phyloP scores from a whole-genome alignment of 139 green algal genomes.

The Micractinium sp. region DNA sequence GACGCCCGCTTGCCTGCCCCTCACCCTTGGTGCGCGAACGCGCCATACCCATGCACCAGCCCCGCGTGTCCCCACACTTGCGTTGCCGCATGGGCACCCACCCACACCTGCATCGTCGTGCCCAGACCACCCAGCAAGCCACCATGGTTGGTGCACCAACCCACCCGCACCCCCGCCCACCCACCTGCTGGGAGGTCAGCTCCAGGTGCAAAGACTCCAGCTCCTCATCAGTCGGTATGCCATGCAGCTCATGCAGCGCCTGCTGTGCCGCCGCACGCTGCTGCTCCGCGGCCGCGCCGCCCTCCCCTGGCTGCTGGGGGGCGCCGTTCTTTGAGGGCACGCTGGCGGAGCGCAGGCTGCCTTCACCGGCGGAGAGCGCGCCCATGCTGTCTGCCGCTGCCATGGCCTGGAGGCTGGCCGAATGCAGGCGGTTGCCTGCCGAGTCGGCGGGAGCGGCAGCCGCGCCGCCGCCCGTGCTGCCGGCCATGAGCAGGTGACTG shows the following conservation, averaged over 20 bases:
- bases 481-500: no score
- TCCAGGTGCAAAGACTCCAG: conserved; percentile 10
- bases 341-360: conserved; percentile 7
- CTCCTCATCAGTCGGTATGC: conserved; percentile 25
- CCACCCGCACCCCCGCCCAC: background rate
- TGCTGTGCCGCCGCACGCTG: background rate
- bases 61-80: no score
- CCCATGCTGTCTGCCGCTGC: conserved; percentile 1
- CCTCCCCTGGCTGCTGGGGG: background rate
- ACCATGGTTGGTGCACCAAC: background rate
- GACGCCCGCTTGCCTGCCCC: no score
- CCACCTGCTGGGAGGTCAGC: background rate
- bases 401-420: background rate
- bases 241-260: background rate
- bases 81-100: no score
- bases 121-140: background rate
- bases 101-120: no score
- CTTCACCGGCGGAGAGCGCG: background rate
- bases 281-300: background rate
- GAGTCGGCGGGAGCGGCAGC: background rate
- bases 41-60: no score
- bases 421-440: background rate
- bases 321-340: background rate
- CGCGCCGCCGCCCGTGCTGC: no score
- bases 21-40: no score